Evolutionary conservation across 805 yeast species (phyloP).

Genomic region (Debaryomyces hansenii): DNA sequence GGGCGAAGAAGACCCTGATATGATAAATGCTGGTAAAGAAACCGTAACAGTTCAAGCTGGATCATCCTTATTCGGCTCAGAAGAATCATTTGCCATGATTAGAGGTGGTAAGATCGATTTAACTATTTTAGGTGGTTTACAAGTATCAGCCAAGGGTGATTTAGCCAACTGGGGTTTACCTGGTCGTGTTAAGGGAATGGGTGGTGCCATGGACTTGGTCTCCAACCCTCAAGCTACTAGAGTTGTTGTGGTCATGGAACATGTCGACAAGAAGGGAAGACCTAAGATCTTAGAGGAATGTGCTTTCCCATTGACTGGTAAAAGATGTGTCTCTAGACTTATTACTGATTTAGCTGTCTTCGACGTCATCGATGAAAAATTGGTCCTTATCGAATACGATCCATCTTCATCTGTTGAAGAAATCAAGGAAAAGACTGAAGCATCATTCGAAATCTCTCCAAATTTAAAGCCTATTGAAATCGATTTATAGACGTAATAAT

Average conservation of each 20-base stretch:
- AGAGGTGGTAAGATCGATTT: slow-evolving; percentile 46
- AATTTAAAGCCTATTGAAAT: slow-evolving; percentile 17
- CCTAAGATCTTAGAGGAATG: slow-evolving; percentile 47
- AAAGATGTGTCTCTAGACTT: slow-evolving; percentile 43
- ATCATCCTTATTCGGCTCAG: slow-evolving; percentile 50
- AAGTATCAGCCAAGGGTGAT: slow-evolving; percentile 48
- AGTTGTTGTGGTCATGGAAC: slow-evolving; percentile 50
- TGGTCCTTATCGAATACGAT: slow-evolving; percentile 43
- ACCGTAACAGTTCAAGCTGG: slow-evolving; percentile 47
- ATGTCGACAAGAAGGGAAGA: slow-evolving; percentile 46
- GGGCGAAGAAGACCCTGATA: slow-evolving; percentile 48
- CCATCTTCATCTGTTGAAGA: slow-evolving; percentile 42
- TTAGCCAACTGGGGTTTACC: slow-evolving; percentile 56
- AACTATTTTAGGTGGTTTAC: slow-evolving; percentile 50
- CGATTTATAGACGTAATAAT: too few species aligned
- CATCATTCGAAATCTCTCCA: slow-evolving; percentile 35
- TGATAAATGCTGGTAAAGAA: slow-evolving; percentile 54
- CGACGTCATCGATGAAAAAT: slow-evolving; percentile 38
- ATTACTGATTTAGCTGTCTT: slow-evolving; percentile 52
- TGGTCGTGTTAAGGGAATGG: slow-evolving; percentile 52
- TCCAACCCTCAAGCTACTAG: slow-evolving; percentile 45
- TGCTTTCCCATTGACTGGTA: slow-evolving; percentile 48
- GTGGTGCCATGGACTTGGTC: slow-evolving; percentile 56
- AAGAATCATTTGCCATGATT: slow-evolving; percentile 52
- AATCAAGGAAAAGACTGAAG: slow-evolving; percentile 38